Conservation (phyloP, 1,139 yeast species). For the Yamadazyma epiphylla region DNA sequence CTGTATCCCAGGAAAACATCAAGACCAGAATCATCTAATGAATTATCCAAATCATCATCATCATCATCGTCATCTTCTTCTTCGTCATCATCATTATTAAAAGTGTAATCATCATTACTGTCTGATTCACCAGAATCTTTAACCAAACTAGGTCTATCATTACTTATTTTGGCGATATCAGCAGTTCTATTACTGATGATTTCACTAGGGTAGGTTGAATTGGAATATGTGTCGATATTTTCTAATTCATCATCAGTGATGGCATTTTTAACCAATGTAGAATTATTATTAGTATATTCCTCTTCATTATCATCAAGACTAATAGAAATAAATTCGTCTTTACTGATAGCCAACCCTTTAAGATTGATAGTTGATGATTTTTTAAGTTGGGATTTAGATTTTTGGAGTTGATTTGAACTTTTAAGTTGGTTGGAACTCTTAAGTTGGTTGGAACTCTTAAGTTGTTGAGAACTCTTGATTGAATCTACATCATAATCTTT, state of each 20-base stretch:
- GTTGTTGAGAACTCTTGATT: too few species aligned
- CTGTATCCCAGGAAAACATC: too few species aligned
- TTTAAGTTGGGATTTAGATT: conserved; percentile 13
- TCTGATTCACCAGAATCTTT: conserved; percentile 19
- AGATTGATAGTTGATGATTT: conserved; percentile 23
- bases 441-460: too few species aligned
- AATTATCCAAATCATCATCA: conserved; percentile 1
- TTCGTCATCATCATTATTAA: conserved; percentile 3
- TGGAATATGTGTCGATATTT: conserved; percentile 16
- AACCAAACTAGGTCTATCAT: conserved; percentile 18
- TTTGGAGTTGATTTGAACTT: conserved; percentile 3
- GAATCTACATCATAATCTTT: too few species aligned
- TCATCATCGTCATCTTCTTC: conserved; percentile 2
- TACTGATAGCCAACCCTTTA: conserved; percentile 30
- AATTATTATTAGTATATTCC: conserved; percentile 14
- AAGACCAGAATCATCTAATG: background rate
- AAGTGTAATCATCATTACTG: conserved; percentile 1
- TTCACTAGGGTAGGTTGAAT: conserved; percentile 13
- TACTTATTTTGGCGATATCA: conserved; percentile 24
- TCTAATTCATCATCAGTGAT: conserved; percentile 15
- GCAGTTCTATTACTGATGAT: conserved; percentile 30
- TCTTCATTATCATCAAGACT: conserved; percentile 18
- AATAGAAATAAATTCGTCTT: conserved; percentile 21
- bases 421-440: too few species aligned
- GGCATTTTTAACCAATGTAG: conserved; percentile 11